Conservation (phyloP, 1,284 basidiomycete species). For the Ceratobasidium sp. region DNA sequence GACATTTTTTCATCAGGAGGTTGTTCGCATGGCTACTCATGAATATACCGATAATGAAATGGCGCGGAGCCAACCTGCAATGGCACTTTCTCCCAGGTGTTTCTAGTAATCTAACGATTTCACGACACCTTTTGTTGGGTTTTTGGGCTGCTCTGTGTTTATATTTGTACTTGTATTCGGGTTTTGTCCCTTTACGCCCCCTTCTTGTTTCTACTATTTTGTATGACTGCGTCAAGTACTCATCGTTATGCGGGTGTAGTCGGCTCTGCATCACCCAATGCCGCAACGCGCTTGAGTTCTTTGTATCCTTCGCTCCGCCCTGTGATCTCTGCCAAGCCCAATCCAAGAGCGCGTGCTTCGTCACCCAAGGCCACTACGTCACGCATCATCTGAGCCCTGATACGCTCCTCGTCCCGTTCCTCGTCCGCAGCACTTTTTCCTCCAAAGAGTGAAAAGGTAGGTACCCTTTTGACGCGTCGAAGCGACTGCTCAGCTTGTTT, state of each 20-base stretch:
- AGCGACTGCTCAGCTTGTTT: slow-evolving; percentile 92
- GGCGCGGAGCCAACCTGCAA: slow-evolving; percentile 11
- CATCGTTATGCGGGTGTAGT: slow-evolving; percentile 13
- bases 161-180: neutral
- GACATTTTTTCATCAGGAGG: slow-evolving; percentile 32
- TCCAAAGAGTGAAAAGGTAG: slow-evolving; percentile 79
- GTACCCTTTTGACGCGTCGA: slow-evolving; percentile 82
- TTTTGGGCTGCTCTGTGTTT: neutral
- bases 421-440: slow-evolving; percentile 64
- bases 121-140: neutral
- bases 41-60: slow-evolving; percentile 32
- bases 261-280: slow-evolving; percentile 34
- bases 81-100: slow-evolving; percentile 12
- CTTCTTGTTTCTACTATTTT: slow-evolving; percentile 16
- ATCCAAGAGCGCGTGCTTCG: slow-evolving; percentile 75
- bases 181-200: neutral
- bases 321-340: slow-evolving; percentile 23
- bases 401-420: slow-evolving; percentile 82
- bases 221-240: neutral
- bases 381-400: slow-evolving; percentile 84
- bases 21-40: slow-evolving; percentile 32
- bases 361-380: slow-evolving; percentile 85
- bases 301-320: slow-evolving; percentile 36
- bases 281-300: slow-evolving; percentile 39
- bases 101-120: slow-evolving; percentile 7